A percentile compares a stretch with the other conserved stretches of the same genome.
Conservation (phyloP, 2,329 filamentous ascomycete genomes). For the Cladophialophora psammophila region DNA sequence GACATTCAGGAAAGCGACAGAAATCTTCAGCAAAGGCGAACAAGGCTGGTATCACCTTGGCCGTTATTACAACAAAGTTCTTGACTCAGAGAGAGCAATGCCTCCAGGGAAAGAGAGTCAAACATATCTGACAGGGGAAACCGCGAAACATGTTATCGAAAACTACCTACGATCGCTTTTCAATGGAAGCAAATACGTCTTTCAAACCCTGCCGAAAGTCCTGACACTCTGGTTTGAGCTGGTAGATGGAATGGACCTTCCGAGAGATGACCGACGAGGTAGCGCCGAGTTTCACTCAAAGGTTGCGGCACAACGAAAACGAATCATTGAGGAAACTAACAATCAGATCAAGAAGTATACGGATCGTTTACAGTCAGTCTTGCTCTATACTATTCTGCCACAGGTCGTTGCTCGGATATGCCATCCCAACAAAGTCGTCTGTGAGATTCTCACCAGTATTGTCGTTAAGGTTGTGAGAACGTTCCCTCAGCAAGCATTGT, state of each 20-base stretch:
- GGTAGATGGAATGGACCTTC: slow-evolving; percentile 74
- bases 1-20: slow-evolving; percentile 79
- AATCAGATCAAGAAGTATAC: slow-evolving; percentile 81
- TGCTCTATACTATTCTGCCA: slow-evolving; percentile 72
- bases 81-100: slow-evolving; percentile 85
- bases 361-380: slow-evolving; percentile 54
- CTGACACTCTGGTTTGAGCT: slow-evolving; percentile 95
- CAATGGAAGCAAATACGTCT: slow-evolving; percentile 93
- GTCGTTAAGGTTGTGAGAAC: slow-evolving; percentile 83
- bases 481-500: slow-evolving; percentile 91
- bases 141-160: slow-evolving; percentile 86
- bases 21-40: slow-evolving; percentile 71
- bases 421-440: slow-evolving; percentile 80
- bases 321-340: slow-evolving; percentile 74
- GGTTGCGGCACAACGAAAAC: slow-evolving; percentile 61
- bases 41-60: slow-evolving; percentile 98
- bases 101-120: slow-evolving; percentile 79
- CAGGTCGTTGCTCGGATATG: slow-evolving; percentile 97
- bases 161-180: slow-evolving; percentile 88
- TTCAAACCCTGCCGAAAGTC: slow-evolving; percentile 89
- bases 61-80: slow-evolving; percentile 94
- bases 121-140: slow-evolving; percentile 79
- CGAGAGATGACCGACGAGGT: slow-evolving; percentile 59
- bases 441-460: slow-evolving; percentile 76
- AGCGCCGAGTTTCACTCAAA: slow-evolving; percentile 58